phyloP scores from a whole-genome alignment of 176 grass and related monocot genomes.

The Echinochloa phyllopogon region DNA sequence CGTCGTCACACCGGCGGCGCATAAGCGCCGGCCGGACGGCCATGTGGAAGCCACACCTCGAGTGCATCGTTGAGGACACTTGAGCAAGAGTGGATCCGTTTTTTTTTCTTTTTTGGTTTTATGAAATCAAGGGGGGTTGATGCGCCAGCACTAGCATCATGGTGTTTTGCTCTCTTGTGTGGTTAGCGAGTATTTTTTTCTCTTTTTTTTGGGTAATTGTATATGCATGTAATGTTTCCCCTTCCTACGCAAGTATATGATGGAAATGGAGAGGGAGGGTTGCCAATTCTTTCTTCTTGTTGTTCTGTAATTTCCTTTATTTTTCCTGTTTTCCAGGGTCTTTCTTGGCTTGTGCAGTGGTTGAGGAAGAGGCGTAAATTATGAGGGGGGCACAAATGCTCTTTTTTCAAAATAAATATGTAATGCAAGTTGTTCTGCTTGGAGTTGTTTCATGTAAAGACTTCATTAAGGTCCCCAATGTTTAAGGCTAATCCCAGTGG shows the following conservation, averaged over 20 bases:
- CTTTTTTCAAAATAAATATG: not conserved
- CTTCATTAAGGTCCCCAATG: not conserved
- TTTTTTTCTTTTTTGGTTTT: not conserved
- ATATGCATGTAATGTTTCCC: slow-evolving; percentile 60
- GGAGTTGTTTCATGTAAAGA: not conserved
- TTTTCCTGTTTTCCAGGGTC: not conserved
- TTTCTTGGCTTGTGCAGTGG: slow-evolving; percentile 17
- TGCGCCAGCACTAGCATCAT: not conserved
- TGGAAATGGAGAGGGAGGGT: slow-evolving; percentile 40
- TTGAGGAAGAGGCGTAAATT: slow-evolving; percentile 29
- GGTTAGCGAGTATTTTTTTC: slow-evolving; percentile 17
- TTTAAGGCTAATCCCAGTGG: slow-evolving; percentile 19
- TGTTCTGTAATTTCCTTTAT: not conserved
- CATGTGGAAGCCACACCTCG: slow-evolving; percentile 78
- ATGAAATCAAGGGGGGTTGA: slow-evolving; percentile 29
- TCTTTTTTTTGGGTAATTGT: slow-evolving; percentile 27
- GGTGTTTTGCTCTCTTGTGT: slow-evolving; percentile 51
- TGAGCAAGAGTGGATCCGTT: slow-evolving; percentile 41
- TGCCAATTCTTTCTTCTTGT: slow-evolving; percentile 27
- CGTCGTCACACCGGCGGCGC: slow-evolving; percentile 50
- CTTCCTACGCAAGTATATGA: slow-evolving; percentile 23
- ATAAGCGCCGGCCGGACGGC: slow-evolving; percentile 39
- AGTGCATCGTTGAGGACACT: slow-evolving; percentile 76
- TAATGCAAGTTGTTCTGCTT: slow-evolving; percentile 27
- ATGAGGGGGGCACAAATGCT: not conserved